phyloP scores from a whole-genome alignment of 192 early-diverging fungal species.

The Coemansia pectinata region DNA sequence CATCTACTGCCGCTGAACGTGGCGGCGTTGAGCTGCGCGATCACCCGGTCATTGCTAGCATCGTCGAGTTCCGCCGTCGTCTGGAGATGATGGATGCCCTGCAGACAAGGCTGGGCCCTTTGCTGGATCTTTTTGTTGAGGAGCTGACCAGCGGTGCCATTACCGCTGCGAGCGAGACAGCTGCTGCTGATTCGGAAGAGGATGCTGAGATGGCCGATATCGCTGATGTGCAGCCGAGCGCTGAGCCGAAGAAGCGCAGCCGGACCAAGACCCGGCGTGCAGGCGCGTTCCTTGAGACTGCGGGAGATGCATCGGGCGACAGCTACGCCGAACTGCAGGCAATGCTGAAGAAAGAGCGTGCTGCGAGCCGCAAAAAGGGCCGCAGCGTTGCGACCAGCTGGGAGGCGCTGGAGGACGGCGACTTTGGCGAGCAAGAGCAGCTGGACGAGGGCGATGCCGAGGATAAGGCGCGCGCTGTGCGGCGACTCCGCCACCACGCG shows the following conservation, averaged over 20 bases:
- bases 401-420: constrained; percentile 55
- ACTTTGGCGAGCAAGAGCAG: constrained; percentile 78
- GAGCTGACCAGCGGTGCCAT: constrained; percentile 51
- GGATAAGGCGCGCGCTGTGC: constrained; percentile 70
- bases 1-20: constrained; percentile 54
- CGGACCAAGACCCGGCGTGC: constrained; percentile 3
- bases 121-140: constrained; percentile 57
- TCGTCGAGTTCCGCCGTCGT: constrained; percentile 74
- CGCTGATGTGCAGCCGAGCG: constrained; percentile 4
- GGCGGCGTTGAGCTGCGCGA: constrained; percentile 58
- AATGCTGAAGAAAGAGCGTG: constrained; percentile 30
- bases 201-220: constrained; percentile 35
- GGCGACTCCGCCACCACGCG: constrained; percentile 50
- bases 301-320: constrained; percentile 11
- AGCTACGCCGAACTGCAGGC: constrained; percentile 55
- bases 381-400: constrained; percentile 10
- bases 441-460: constrained; percentile 75
- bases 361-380: constrained; percentile 13
- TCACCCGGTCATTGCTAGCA: constrained; percentile 82
- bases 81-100: constrained; percentile 69
- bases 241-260: constrained; percentile 14
- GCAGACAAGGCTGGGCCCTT: constrained; percentile 59
- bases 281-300: constrained; percentile 6
- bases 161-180: constrained; percentile 18
- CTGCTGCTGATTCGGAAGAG: not conserved